These are phyloP conservation scores for Irpex lacteus DNA, from an alignment of 1,284 basidiomycete species.

Conservation along the genomic window DNA sequence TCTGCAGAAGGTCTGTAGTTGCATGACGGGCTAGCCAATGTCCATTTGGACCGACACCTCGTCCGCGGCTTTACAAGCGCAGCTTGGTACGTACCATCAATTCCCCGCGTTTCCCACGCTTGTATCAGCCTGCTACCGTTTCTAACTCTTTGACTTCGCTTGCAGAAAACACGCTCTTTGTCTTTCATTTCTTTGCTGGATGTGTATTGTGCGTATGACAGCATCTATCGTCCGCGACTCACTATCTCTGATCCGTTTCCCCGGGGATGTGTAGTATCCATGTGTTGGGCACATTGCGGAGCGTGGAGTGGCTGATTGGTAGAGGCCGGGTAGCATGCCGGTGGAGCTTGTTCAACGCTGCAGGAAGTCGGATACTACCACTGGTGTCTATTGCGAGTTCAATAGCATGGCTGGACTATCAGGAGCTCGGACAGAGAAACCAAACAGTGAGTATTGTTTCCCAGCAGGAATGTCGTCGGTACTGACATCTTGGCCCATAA, in stretches of 20 bases:
- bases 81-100: not conserved
- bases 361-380: not conserved
- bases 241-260: not conserved
- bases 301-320: not conserved
- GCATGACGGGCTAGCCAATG: not conserved
- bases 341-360: conserved; percentile 1
- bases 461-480: not conserved
- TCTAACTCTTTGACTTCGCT: not conserved
- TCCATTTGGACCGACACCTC: not conserved
- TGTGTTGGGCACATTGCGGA: not conserved
- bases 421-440: not conserved
- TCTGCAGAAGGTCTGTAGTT: not conserved
- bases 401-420: not conserved
- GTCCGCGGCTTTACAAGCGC: not conserved
- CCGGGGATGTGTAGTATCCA: not conserved
- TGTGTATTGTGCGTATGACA: not conserved
- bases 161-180: not conserved
- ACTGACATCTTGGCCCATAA: not conserved
- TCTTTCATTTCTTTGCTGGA: not conserved
- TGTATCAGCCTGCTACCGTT: not conserved
- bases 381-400: not conserved
- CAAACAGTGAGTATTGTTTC: not conserved
- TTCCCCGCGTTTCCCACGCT: not conserved
- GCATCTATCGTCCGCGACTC: not conserved
- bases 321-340: not conserved